phyloP scores from a whole-genome alignment of 176 grass and related monocot genomes.

The Chrysopogon serrulatus region DNA sequence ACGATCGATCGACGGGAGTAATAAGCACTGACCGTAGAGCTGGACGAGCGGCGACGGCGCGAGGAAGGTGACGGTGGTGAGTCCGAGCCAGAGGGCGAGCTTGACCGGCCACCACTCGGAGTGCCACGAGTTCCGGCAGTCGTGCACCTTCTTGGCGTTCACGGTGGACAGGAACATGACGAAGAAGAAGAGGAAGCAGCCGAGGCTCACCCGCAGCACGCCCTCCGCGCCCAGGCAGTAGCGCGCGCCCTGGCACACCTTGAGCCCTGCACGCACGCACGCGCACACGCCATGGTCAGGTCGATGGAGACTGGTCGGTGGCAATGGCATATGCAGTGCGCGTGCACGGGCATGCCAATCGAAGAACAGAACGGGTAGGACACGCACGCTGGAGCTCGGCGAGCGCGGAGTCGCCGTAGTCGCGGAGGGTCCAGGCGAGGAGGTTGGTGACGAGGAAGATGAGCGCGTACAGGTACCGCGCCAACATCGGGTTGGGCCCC shows the following conservation, averaged over 20 bases:
- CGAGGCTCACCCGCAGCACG: conserved; percentile 82
- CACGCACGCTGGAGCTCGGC: conserved; percentile 63
- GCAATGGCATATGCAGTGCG: too few relatives aligned
- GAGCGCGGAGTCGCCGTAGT: conserved; percentile 70
- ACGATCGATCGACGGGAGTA: too few relatives aligned
- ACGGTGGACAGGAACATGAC: conserved; percentile 85
- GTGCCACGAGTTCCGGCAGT: conserved; percentile 83
- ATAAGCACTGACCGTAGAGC: conserved; percentile 72
- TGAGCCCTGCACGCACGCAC: conserved; percentile 54
- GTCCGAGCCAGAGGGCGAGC: conserved; percentile 68
- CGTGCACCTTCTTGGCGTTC: conserved; percentile 50
- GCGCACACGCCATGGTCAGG: not conserved
- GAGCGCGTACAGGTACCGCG: conserved; percentile 80
- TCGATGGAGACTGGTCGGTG: too few relatives aligned
- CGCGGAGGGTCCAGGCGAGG: conserved; percentile 85
- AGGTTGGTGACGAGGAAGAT: conserved; percentile 86
- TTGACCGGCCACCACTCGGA: conserved; percentile 93
- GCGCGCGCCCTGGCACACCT: conserved; percentile 46
- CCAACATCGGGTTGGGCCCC: conserved; percentile 71
- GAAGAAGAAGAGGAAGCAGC: conserved; percentile 95
- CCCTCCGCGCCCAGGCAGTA: conserved; percentile 83
- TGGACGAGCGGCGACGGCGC: conserved; percentile 70
- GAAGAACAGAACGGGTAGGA: too few relatives aligned
- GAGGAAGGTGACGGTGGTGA: conserved; percentile 73
- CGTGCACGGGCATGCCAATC: too few relatives aligned